Conservation (phyloP, 345 rosid species). For the Rhizophora mangle region DNA sequence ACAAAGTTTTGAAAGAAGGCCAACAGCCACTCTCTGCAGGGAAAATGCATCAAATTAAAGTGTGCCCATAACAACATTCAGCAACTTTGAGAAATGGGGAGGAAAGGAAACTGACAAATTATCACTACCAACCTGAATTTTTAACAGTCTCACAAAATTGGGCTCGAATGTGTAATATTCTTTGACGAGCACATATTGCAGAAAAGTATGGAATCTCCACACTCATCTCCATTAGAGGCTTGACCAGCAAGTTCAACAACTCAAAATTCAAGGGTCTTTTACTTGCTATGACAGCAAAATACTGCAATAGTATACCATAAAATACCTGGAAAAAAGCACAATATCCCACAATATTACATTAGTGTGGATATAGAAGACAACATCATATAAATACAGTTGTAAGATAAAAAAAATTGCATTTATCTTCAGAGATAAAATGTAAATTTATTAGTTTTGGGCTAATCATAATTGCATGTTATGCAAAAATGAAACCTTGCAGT, state of each 20-base stretch:
- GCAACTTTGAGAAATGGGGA: background rate
- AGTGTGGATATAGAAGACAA: too few relatives aligned
- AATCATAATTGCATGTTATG: too few relatives aligned
- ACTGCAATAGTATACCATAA: slow-evolving; percentile 83
- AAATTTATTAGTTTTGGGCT: too few relatives aligned
- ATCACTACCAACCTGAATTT: slow-evolving; percentile 53
- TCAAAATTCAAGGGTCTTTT: slow-evolving; percentile 71
- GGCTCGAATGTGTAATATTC: slow-evolving; percentile 56
- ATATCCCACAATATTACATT: background rate
- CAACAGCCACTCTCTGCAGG: slow-evolving; percentile 68
- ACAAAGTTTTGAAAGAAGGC: slow-evolving; percentile 87
- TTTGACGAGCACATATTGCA: slow-evolving; percentile 91
- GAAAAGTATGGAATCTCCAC: slow-evolving; percentile 88
- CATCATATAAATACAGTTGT: too few relatives aligned
- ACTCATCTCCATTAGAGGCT: slow-evolving; percentile 89
- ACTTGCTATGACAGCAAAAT: slow-evolving; percentile 76
- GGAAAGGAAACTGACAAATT: background rate
- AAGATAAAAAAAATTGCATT: too few relatives aligned
- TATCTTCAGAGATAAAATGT: too few relatives aligned
- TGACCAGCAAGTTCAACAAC: slow-evolving; percentile 71
- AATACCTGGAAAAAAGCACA: slow-evolving; percentile 60
- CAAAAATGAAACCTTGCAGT: too few relatives aligned
- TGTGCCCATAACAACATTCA: slow-evolving; percentile 5
- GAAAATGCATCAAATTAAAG: slow-evolving; percentile 4
- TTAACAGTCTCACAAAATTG: slow-evolving; percentile 74